Conservation (phyloP, 2,329 filamentous ascomycete genomes). For the Dactylellina leptospora region DNA sequence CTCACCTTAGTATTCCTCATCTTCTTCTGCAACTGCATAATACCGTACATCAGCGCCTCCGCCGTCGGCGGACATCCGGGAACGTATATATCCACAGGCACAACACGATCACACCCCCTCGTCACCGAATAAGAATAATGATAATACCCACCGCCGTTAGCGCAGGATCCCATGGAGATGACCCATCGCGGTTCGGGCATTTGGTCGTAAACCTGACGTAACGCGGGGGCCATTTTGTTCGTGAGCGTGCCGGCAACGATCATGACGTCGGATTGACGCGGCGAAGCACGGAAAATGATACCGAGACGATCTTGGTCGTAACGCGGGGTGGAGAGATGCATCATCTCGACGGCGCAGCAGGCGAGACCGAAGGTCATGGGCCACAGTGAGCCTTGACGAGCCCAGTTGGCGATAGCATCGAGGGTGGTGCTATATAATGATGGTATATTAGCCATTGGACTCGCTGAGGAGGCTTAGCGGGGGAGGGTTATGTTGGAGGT, state of each 20-base stretch:
- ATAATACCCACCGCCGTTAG: slow-evolving; percentile 86
- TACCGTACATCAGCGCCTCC: slow-evolving; percentile 73
- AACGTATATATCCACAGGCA: slow-evolving; percentile 82
- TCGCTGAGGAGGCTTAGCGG: not conserved
- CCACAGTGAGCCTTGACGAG: slow-evolving; percentile 83
- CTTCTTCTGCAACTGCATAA: slow-evolving; percentile 80
- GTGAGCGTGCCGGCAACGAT: slow-evolving; percentile 91
- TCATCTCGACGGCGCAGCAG: slow-evolving; percentile 92
- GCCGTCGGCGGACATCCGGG: slow-evolving; percentile 74
- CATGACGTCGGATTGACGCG: slow-evolving; percentile 89
- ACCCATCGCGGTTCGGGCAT: slow-evolving; percentile 90
- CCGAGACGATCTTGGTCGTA: slow-evolving; percentile 90
- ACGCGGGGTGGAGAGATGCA: slow-evolving; percentile 85
- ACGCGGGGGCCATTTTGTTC: slow-evolving; percentile 94
- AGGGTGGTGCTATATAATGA: slow-evolving; percentile 80
- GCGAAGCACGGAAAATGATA: slow-evolving; percentile 89
- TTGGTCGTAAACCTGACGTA: slow-evolving; percentile 92
- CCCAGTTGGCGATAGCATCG: slow-evolving; percentile 84
- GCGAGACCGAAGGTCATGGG: slow-evolving; percentile 88
- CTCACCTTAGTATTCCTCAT: slow-evolving; percentile 67
- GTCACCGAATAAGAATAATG: slow-evolving; percentile 84
- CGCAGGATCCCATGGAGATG: slow-evolving; percentile 83
- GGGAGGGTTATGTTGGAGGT: not conserved
- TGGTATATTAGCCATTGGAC: slow-evolving; percentile 16
- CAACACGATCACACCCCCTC: slow-evolving; percentile 77